Evolutionary conservation across 352 stramenopile species (phyloP), one percentile per base, ranked within the genome.

Genomic region (Pythium rishiriense): DNA sequence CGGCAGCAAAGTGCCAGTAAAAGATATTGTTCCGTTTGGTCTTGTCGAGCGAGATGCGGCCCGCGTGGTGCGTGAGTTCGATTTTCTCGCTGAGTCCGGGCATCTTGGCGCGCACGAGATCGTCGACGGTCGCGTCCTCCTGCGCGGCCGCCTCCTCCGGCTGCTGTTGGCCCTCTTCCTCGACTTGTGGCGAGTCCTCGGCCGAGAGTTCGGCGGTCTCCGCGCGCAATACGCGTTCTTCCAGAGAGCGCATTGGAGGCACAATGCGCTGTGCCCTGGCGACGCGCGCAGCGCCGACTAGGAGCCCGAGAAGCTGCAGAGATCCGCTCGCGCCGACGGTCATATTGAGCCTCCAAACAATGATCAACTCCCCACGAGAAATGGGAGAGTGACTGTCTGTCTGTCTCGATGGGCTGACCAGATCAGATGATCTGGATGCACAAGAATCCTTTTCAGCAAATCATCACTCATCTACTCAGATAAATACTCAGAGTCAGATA

Each of bases 1-100:
- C 65, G 1, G 83, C 81, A 22, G 75, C 67, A 42, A 94, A 90
- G 55, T 90, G 83, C 86, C 86, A 94, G 55, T 93, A 94, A 62
- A 94, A 94, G 28, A 94, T 73, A 3, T 70, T 64, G 63, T 88
- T 89, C 22, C 74, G 75, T 28, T 75, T 76, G 15, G 37, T 69
- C 17, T 75, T 64, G 59, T 81, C 66, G 26, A 94, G 48, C 1
- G 75, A 39, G 43, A 94, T 87, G 33, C 70, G 70, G 0, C 85
- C 85, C 0, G 85, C 85, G 58, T 92, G 81, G 26, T 94, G 85
- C 26, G 71, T 73, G n/a, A 92, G 62, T 29, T 88, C 76, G 25
- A 59, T 63, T 25, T 69, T 69, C 21, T 82, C 67, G 25, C 78
- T 71, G 29, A 94, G 64, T 1, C 83, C 81, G 0, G 83, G 82